phyloP scores from a whole-genome alignment of 495 filamentous ascomycete species.

The Penicillium coprophilum region DNA sequence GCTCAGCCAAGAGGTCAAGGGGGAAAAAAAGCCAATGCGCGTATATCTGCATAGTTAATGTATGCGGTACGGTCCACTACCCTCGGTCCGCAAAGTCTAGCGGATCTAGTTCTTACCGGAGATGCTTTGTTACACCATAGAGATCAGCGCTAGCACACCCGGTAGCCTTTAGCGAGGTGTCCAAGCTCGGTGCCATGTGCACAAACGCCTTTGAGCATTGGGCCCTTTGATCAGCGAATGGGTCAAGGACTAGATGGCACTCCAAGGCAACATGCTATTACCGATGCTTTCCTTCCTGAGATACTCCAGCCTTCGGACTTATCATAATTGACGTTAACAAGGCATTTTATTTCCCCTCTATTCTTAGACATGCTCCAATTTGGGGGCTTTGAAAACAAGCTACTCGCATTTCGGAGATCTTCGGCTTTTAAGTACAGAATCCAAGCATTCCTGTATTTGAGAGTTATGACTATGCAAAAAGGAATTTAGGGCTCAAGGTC shows the following conservation, averaged over 20 bases:
- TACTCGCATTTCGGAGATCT: conserved; percentile 15
- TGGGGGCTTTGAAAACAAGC: conserved; percentile 19
- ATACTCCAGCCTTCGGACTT: conserved; percentile 11
- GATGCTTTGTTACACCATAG: not conserved
- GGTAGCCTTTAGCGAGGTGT: not conserved
- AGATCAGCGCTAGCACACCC: not conserved
- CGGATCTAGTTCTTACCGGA: not conserved
- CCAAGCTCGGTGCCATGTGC: not conserved
- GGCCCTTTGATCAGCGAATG: not conserved
- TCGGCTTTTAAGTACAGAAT: not conserved
- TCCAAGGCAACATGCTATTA: not conserved
- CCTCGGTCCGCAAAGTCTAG: conserved; percentile 10
- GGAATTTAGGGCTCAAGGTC: conserved; percentile 11
- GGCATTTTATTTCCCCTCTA: conserved; percentile 23
- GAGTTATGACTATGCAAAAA: conserved; percentile 21
- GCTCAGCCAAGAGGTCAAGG: not conserved
- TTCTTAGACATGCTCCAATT: conserved; percentile 8
- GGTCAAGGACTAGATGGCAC: not conserved
- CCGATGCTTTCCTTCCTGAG: conserved; percentile 7
- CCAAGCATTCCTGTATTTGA: conserved; percentile 19
- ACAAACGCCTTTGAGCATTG: not conserved
- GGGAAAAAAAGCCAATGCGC: not conserved
- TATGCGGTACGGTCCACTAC: conserved; percentile 12
- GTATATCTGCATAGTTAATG: conserved; percentile 15
- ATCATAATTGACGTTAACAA: conserved; percentile 16